Base-by-base conservation (phyloP, 805 yeast species). In the Isabelozyma rhagii region DNA sequence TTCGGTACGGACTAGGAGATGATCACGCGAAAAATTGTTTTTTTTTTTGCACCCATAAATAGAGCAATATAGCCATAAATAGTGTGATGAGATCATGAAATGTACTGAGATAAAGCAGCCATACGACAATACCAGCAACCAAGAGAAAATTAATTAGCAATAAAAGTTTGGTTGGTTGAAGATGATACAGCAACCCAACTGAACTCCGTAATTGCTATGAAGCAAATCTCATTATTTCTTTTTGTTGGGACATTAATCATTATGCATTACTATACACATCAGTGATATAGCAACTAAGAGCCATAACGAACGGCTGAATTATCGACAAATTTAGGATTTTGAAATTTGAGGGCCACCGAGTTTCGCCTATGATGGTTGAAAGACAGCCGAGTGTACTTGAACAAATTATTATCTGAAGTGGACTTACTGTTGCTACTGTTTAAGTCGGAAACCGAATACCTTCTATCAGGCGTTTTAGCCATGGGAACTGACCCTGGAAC, bases 1-100 rank as follows among this genome's bases (percentile, higher is more conserved):
- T 91, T 85, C 65, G 97, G 97, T 6, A 83, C 91, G 5, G 62
- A 61, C 25, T 67, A 57, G 25, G 25, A 36, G 39, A n/a, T 36
- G n/a, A 36, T n/a, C 39, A 36, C 39, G 39, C 25, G 25, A 21
- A 21, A 21, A 2, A 21, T 21, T 2, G 1, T 21, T 21, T 21
- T 21, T 21, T 21, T 21, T 21, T 21, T 21, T 21, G 25, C 25
- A 21, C 25, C 25, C 25, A 6, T 21, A 21, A 21, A 21, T 21
- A 21, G 25, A 21, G 25, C 25, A 21, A 21, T 21, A 39, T 8
- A 39, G 41, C 5, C 41, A 39, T 39, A 39, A 39, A n/a, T 13
- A 14, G 5, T 8, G 15, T 13, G 18, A 13, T n/a, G 3, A 10
- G 17, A 39, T 21, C 25, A 21, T 21, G 25, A 21, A 21, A 6